These are phyloP conservation scores for Fusarium nurragi DNA, from an alignment of 2,329 filamentous ascomycete genomes.

Conservation along the genomic window DNA sequence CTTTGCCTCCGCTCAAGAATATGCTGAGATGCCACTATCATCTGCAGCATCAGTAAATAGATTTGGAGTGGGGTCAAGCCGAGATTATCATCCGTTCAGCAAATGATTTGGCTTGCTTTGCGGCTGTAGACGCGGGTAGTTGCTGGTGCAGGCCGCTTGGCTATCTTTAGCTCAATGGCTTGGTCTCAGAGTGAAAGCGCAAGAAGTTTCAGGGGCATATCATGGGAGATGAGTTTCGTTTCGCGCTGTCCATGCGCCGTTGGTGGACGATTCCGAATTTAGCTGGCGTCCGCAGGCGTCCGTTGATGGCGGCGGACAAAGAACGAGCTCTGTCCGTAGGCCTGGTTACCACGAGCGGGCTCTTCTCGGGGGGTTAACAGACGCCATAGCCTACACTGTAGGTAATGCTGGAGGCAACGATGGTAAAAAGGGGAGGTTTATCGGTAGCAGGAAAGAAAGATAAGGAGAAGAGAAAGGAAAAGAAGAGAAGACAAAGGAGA, in stretches of 20 bases:
- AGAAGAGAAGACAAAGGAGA: neutral
- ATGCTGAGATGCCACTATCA: slow-evolving; percentile 30
- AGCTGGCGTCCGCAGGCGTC: slow-evolving; percentile 2
- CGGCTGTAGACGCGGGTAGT: neutral
- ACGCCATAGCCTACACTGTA: neutral
- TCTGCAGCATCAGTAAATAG: slow-evolving; percentile 25
- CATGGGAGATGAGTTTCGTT: slow-evolving; percentile 1
- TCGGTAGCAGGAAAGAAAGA: neutral
- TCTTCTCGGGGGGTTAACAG: neutral
- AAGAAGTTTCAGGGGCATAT: slow-evolving; percentile 28
- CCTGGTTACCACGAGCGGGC: neutral
- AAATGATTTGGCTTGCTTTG: slow-evolving; percentile 10
- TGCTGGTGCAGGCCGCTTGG: slow-evolving; percentile 27
- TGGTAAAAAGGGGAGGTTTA: neutral
- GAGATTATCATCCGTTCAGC: slow-evolving; percentile 3
- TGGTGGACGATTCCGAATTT: slow-evolving; percentile 21
- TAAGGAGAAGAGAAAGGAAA: neutral
- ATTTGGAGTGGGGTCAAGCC: slow-evolving; percentile 11
- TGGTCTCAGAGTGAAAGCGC: slow-evolving; percentile 5
- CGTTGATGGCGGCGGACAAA: slow-evolving; percentile 4
- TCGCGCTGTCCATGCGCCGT: slow-evolving; percentile 12
- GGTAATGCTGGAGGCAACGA: neutral
- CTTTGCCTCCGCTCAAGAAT: neutral
- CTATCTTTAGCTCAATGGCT: slow-evolving; percentile 22
- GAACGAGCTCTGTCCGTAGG: neutral